phyloP scores from a whole-genome alignment of 352 stramenopile genomes.

The Poterioochromonas sp. region DNA sequence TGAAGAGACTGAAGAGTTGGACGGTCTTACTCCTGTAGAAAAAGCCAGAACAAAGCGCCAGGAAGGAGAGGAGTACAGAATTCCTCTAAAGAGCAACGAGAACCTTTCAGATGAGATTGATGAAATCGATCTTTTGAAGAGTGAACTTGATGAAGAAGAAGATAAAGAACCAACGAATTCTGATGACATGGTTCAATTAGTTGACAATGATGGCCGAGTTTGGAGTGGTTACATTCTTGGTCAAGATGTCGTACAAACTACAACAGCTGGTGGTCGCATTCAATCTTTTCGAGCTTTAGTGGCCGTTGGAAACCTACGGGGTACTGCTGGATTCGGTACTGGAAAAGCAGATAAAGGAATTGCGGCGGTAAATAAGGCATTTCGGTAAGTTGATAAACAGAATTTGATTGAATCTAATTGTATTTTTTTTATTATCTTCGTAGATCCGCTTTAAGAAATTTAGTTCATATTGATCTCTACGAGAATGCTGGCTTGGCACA shows the following conservation, averaged over 20 bases:
- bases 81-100: too few species aligned
- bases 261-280: slow-evolving; percentile 79
- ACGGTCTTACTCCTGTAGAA: too few species aligned
- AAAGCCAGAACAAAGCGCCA: too few species aligned
- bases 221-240: slow-evolving; percentile 53
- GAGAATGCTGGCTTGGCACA: slow-evolving; percentile 74
- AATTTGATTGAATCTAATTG: background rate
- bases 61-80: too few species aligned
- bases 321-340: slow-evolving; percentile 79
- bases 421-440: slow-evolving; percentile 37
- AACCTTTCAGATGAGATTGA: too few species aligned
- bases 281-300: slow-evolving; percentile 81
- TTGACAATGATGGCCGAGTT: slow-evolving; percentile 34
- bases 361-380: slow-evolving; percentile 71
- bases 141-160: slow-evolving; percentile 27
- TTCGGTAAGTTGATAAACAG: background rate
- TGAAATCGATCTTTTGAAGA: background rate
- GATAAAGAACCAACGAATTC: background rate
- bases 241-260: slow-evolving; percentile 57
- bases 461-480: slow-evolving; percentile 88
- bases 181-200: slow-evolving; percentile 11
- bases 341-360: slow-evolving; percentile 73
- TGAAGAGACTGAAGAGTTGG: too few species aligned
- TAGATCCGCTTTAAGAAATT: slow-evolving; percentile 77
- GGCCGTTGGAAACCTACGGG: slow-evolving; percentile 81